Conservation (phyloP, 495 filamentous ascomycete species). For the Neurospora discreta region DNA sequence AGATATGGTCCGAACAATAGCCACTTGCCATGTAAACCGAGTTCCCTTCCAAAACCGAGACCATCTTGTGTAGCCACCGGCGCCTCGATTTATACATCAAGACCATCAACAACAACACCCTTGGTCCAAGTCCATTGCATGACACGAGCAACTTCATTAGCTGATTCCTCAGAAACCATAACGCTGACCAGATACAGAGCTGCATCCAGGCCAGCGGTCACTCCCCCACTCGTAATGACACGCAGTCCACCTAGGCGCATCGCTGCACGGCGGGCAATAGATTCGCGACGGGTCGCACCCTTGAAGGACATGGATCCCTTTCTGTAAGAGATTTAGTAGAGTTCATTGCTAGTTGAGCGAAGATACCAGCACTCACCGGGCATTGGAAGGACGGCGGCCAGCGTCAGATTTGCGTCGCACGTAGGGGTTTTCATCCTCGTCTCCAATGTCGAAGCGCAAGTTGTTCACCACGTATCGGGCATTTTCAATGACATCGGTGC, state of each 20-base stretch:
- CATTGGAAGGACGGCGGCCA: constrained; percentile 47
- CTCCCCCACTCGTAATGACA: constrained; percentile 65
- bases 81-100: constrained; percentile 48
- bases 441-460: constrained; percentile 61
- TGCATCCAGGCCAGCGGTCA: constrained; percentile 69
- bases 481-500: constrained; percentile 60
- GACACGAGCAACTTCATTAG: constrained; percentile 53
- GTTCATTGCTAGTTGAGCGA: background rate
- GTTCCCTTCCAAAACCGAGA: background rate
- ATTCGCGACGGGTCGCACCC: constrained; percentile 52
- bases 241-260: constrained; percentile 58
- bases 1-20: background rate
- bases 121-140: constrained; percentile 66
- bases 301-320: constrained; percentile 67
- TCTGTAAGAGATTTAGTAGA: constrained; percentile 15
- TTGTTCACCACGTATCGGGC: constrained; percentile 75
- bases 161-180: constrained; percentile 54
- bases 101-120: constrained; percentile 57
- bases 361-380: constrained; percentile 32
- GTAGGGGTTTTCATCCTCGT: constrained; percentile 65
- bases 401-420: constrained; percentile 55
- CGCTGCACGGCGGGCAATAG: constrained; percentile 51
- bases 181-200: constrained; percentile 66
- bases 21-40: background rate
- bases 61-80: background rate